Conservation (phyloP, 306 rosid genomes). For the Rosa persica region DNA sequence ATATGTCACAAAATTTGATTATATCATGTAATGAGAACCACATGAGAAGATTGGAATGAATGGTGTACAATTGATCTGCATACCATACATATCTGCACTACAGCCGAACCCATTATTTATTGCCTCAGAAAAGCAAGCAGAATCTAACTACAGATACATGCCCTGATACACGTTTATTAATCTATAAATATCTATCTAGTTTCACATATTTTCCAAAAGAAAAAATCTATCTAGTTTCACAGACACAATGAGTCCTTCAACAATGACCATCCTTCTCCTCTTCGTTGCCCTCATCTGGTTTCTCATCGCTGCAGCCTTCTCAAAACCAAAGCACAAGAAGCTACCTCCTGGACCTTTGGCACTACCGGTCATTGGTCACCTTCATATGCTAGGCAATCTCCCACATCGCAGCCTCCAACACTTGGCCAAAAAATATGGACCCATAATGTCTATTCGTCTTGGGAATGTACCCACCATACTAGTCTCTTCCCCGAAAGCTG, state of each 20-base stretch:
- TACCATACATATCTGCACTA: no score
- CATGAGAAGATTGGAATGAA: no score
- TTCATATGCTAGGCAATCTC: conserved; percentile 14
- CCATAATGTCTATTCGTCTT: conserved; percentile 41
- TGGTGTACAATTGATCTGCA: no score
- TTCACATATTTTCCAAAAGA: no score
- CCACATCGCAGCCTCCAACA: conserved; percentile 30
- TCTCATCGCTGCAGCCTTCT: background rate
- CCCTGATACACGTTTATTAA: no score
- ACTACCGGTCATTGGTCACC: conserved; percentile 5
- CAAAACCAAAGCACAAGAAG: background rate
- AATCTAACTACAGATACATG: no score
- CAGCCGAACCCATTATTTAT: no score
- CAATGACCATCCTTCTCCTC: background rate
- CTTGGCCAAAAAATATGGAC: conserved; percentile 42
- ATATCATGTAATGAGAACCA: no score
- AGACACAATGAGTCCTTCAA: background rate
- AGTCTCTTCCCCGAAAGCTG: conserved; percentile 10
- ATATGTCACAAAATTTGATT: no score
- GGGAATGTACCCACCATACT: conserved; percentile 34
- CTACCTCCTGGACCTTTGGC: conserved; percentile 4
- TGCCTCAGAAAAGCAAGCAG: no score
- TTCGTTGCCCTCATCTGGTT: background rate
- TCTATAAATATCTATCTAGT: no score
- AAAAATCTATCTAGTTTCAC: no score